Percentiles rank a stretch among this genome's conserved stretches.
phyloP scores from a whole-genome alignment of 2,329 filamentous ascomycete species.

The Trichoderma asperellum region DNA sequence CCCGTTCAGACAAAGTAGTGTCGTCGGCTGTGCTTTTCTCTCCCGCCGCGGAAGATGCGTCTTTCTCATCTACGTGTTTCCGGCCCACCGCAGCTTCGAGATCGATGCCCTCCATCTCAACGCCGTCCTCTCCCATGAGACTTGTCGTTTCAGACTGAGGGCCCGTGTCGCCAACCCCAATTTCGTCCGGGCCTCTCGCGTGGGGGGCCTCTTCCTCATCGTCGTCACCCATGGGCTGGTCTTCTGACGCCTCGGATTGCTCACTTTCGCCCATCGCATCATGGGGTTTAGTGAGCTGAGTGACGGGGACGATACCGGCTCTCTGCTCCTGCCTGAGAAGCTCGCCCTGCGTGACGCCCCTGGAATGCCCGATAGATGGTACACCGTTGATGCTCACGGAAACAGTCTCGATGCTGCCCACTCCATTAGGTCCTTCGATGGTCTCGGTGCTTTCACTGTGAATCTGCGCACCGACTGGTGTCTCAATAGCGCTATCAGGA shows the following conservation, averaged over 20 bases:
- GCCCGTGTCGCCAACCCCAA: constrained; percentile 86
- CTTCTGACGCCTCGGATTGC: constrained; percentile 34
- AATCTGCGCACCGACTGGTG: constrained; percentile 45
- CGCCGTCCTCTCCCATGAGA: constrained; percentile 46
- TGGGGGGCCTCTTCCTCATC: constrained; percentile 69
- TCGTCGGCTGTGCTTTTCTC: constrained; percentile 35
- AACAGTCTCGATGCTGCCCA: constrained; percentile 79
- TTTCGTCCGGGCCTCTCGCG: constrained; percentile 79
- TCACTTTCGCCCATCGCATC: constrained; percentile 39
- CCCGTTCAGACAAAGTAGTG: not conserved
- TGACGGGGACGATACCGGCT: constrained; percentile 74
- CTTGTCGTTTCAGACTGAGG: constrained; percentile 60
- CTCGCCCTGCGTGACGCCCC: constrained; percentile 80
- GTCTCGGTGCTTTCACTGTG: constrained; percentile 78
- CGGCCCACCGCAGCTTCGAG: constrained; percentile 65
- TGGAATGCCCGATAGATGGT: constrained; percentile 53
- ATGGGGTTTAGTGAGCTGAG: constrained; percentile 57
- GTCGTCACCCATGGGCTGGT: constrained; percentile 49
- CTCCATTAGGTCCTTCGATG: constrained; percentile 78
- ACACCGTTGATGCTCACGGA: constrained; percentile 75
- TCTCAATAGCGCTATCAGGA: constrained; percentile 37
- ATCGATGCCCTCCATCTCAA: constrained; percentile 61
- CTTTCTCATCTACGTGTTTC: constrained; percentile 44
- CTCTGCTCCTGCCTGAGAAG: constrained; percentile 84
- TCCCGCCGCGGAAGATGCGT: constrained; percentile 28